Evolutionary conservation across 106 monocot genomes (phyloP).

Genomic region (Apostasia shenzhenica): DNA sequence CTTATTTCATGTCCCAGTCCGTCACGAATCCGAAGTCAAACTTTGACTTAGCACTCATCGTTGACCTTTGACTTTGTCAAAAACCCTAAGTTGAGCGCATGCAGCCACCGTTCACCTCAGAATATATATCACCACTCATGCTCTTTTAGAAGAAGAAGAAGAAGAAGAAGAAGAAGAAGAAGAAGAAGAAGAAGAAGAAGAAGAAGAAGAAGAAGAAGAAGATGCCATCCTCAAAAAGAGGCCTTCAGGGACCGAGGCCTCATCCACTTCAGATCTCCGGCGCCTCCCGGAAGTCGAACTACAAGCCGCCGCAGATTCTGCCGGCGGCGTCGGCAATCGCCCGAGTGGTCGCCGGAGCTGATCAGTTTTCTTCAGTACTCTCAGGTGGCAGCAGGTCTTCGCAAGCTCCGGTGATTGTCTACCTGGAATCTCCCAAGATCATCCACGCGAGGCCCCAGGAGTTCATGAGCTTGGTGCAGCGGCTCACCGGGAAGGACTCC

Average conservation of each 20-base stretch:
- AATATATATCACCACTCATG: too few relatives aligned
- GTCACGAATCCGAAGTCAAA: too few relatives aligned
- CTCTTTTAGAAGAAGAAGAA: not conserved
- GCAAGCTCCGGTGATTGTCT: conserved; percentile 3
- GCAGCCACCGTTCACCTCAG: too few relatives aligned
- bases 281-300: not conserved
- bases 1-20: too few relatives aligned
- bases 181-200: not conserved
- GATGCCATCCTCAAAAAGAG: conserved; percentile 5
- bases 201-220: not conserved
- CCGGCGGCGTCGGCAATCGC: not conserved
- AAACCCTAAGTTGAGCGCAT: too few relatives aligned
- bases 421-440: conserved; percentile 11
- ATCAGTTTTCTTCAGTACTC: too few relatives aligned
- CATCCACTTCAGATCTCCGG: conserved; percentile 2
- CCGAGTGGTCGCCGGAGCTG: too few relatives aligned
- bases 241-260: conserved; percentile 8
- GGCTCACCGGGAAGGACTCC: conserved; percentile 7
- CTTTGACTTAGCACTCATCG: too few relatives aligned
- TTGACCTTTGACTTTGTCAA: too few relatives aligned
- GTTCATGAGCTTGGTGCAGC: conserved; percentile 18
- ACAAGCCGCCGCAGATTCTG: too few relatives aligned
- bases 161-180: not conserved
- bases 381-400: too few relatives aligned
- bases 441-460: conserved; percentile 13